These are phyloP conservation scores for Lenzites betulinus DNA, from an alignment of 768 basidiomycete genomes.

Conservation along the genomic window DNA sequence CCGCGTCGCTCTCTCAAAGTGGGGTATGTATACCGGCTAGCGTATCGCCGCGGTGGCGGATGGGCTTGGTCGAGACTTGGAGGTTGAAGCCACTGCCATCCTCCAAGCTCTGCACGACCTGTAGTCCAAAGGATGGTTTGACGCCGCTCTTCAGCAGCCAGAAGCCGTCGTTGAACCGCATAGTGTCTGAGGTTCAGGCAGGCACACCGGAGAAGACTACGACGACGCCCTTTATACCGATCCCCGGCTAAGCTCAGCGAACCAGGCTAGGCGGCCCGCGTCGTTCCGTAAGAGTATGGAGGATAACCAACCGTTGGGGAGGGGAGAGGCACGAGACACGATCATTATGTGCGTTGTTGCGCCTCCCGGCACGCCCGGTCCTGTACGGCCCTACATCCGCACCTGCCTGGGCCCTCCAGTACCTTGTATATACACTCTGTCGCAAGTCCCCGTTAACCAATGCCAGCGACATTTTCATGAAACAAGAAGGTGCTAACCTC, in stretches of 20 bases:
- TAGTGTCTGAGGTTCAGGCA: conserved; percentile 24
- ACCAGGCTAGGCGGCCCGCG: conserved; percentile 1
- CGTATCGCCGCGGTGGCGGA: conserved; percentile 65
- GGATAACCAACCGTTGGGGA: neutral
- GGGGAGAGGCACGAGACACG: neutral
- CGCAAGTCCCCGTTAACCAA: too few relatives aligned
- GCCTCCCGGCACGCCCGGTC: too few relatives aligned
- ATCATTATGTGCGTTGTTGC: neutral
- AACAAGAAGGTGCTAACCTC: too few relatives aligned
- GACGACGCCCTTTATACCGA: conserved; percentile 11
- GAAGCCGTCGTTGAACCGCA: conserved; percentile 78
- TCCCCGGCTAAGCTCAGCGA: neutral
- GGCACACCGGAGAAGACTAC: neutral
- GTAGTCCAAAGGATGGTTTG: conserved; percentile 60
- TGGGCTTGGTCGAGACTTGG: conserved; percentile 61
- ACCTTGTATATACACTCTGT: too few relatives aligned
- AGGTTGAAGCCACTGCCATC: conserved; percentile 54
- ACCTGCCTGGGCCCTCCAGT: too few relatives aligned
- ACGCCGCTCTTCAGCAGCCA: conserved; percentile 67
- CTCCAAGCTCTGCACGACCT: conserved; percentile 52
- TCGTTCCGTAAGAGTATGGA: neutral
- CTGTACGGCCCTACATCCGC: too few relatives aligned
- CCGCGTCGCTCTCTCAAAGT: conserved; percentile 16
- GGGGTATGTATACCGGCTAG: conserved; percentile 46
- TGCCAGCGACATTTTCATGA: too few relatives aligned